phyloP scores from a whole-genome alignment of 306 rosid species.

The Cicer bijugum region DNA sequence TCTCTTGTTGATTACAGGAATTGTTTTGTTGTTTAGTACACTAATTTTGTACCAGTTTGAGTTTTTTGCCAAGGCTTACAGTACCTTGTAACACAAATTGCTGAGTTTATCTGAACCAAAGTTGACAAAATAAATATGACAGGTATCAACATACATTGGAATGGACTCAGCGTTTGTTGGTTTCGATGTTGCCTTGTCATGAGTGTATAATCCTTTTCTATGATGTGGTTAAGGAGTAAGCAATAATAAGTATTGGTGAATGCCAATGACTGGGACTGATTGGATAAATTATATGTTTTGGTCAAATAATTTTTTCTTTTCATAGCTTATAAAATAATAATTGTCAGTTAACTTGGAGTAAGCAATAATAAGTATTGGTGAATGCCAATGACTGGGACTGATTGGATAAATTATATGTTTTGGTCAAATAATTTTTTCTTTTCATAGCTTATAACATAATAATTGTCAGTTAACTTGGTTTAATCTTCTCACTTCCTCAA shows the following conservation, averaged over 20 bases:
- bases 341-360: constrained; percentile 9
- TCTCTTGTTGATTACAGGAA: constrained; percentile 40
- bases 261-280: neutral
- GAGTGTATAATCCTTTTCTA: constrained; percentile 35
- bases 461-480: constrained; percentile 11
- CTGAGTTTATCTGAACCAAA: constrained; percentile 47
- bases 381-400: neutral
- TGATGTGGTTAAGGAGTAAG: constrained; percentile 5
- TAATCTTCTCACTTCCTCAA: constrained; percentile 37
- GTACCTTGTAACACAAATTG: constrained; percentile 43
- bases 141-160: constrained; percentile 45
- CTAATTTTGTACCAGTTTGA: constrained; percentile 46
- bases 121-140: constrained; percentile 64
- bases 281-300: neutral
- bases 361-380: neutral
- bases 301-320: neutral
- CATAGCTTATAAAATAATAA: neutral
- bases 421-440: neutral
- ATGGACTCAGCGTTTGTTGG: constrained; percentile 36
- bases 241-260: neutral
- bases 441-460: neutral
- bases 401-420: neutral
- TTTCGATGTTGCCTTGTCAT: constrained; percentile 41
- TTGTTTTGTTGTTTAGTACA: constrained; percentile 47
- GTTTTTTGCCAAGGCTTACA: constrained; percentile 47